These are phyloP conservation scores for Fusarium heterosporum DNA, from an alignment of 2,329 filamentous ascomycete species.

Conservation along the genomic window DNA sequence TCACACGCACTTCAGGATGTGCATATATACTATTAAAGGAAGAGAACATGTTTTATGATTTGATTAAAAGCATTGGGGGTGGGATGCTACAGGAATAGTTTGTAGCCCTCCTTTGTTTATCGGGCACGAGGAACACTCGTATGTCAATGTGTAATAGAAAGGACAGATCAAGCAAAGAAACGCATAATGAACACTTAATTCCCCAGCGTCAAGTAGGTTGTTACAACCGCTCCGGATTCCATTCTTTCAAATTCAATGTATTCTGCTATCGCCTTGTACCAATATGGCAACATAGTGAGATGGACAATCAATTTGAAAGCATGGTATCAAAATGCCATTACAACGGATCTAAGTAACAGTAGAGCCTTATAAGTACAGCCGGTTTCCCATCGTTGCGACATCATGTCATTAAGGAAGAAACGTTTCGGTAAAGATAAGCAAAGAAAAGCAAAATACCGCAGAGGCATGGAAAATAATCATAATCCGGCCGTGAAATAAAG, in stretches of 20 bases:
- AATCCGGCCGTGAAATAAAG: slow-evolving; percentile 15
- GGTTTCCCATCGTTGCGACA: slow-evolving; percentile 11
- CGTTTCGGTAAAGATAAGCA: neutral
- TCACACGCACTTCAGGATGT: neutral
- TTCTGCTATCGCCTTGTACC: neutral
- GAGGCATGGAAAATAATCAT: slow-evolving; percentile 10
- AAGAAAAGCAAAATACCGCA: neutral
- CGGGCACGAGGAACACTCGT: neutral
- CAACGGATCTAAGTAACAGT: slow-evolving; percentile 31
- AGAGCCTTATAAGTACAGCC: slow-evolving; percentile 23
- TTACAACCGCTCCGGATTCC: neutral
- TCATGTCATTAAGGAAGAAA: slow-evolving; percentile 10
- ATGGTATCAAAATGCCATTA: slow-evolving; percentile 37
- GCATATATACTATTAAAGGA: neutral
- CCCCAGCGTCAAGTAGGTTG: neutral
- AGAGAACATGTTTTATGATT: neutral
- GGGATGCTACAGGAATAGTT: neutral
- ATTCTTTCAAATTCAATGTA: neutral
- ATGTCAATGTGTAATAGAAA: neutral
- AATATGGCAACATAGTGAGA: neutral
- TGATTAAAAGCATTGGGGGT: neutral
- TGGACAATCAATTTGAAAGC: neutral
- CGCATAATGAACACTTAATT: neutral
- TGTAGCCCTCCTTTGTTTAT: neutral
- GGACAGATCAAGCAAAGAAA: neutral